These are phyloP conservation scores for Aureobasidium sp. DNA, from an alignment of 2,329 filamentous ascomycete species.

Conservation along the genomic window DNA sequence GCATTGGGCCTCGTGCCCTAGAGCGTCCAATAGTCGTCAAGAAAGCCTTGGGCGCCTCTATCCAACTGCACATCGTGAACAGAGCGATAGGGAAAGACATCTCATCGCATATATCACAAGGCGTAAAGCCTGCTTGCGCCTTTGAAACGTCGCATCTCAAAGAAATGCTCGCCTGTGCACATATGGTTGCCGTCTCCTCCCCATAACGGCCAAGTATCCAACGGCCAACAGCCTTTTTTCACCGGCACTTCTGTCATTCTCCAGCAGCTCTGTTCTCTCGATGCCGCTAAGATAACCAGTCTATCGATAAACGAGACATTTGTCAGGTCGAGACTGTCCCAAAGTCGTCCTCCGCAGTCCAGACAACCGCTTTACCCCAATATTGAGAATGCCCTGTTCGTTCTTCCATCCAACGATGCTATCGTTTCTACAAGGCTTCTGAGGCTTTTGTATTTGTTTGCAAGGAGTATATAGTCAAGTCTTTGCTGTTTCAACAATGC, in stretches of 20 bases:
- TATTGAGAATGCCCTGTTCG: background rate
- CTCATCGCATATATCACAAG: background rate
- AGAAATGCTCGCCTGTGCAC: background rate
- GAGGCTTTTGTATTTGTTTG: background rate
- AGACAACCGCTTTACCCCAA: background rate
- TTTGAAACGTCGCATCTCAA: background rate
- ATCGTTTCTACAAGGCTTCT: background rate
- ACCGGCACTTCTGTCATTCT: slow-evolving; percentile 9
- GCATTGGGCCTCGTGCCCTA: too few relatives aligned
- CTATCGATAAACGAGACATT: slow-evolving; percentile 9
- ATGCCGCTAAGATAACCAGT: slow-evolving; percentile 1
- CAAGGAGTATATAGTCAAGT: background rate
- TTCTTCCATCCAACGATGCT: background rate
- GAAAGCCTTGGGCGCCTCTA: background rate
- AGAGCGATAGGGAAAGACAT: slow-evolving; percentile 3
- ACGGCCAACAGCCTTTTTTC: slow-evolving; percentile 7
- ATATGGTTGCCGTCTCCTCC: background rate
- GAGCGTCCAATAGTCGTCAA: background rate
- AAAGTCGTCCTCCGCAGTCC: background rate
- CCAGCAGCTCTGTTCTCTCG: background rate
- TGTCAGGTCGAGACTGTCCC: background rate
- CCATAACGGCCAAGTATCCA: slow-evolving; percentile 1
- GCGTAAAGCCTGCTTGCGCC: background rate
- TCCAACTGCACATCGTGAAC: background rate
- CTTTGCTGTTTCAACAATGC: background rate